These are phyloP conservation scores for Gypsophila paniculata DNA, from an alignment of 179 eudicot genomes.

Conservation along the genomic window DNA sequence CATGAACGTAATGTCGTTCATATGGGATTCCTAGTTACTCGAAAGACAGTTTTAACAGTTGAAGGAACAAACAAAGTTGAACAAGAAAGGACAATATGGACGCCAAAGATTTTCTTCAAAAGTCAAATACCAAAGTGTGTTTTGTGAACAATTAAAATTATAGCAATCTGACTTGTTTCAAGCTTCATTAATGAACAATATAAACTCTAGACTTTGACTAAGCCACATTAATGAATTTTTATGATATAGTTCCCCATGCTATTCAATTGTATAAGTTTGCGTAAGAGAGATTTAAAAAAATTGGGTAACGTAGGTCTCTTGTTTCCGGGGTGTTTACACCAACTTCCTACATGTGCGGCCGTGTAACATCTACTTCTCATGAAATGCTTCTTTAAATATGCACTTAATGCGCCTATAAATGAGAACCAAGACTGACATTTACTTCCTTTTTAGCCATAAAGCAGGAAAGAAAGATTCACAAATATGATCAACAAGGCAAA, in stretches of 20 bases:
- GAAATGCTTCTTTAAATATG: not conserved
- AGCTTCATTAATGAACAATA: no score
- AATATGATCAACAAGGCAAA: conserved; percentile 1
- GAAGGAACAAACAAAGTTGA: not conserved
- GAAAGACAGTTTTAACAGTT: not conserved
- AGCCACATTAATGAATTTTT: not conserved
- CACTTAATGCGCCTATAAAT: not conserved
- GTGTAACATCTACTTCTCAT: not conserved
- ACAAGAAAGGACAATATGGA: not conserved
- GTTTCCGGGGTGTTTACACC: not conserved
- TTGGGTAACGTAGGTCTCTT: not conserved
- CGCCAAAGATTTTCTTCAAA: not conserved
- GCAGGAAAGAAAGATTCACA: not conserved
- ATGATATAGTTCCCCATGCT: not conserved
- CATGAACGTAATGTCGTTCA: not conserved
- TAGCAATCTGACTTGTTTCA: not conserved
- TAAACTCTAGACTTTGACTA: no score
- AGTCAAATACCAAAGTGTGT: not conserved
- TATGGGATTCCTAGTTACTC: not conserved
- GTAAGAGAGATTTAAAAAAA: no score
- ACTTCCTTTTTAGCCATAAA: not conserved
- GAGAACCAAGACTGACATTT: conserved; percentile 6
- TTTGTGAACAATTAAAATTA: not conserved
- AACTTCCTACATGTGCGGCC: no score
- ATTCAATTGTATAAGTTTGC: no score